Conservation (phyloP, 257 asterid genomes). For the Rauvolfia tetraphylla region DNA sequence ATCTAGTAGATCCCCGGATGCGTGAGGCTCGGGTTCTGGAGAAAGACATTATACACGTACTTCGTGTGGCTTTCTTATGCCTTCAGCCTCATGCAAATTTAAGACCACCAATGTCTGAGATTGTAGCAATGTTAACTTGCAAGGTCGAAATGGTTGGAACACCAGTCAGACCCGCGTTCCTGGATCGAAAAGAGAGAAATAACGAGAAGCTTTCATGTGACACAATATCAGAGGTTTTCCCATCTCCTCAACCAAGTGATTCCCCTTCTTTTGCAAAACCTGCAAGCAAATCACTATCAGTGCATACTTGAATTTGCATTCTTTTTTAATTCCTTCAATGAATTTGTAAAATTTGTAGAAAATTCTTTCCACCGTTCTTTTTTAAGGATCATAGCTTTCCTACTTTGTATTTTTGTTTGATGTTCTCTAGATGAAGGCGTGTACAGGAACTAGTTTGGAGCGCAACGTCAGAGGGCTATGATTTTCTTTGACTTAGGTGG, state of each 20-base stretch:
- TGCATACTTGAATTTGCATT: not conserved
- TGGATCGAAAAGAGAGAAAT: constrained; percentile 43
- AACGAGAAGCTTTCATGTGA: constrained; percentile 52
- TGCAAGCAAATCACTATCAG: not conserved
- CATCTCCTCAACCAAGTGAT: constrained; percentile 51
- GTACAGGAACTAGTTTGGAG: not conserved
- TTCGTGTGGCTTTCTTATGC: constrained; percentile 56
- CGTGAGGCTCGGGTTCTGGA: constrained; percentile 35
- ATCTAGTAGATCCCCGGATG: constrained; percentile 59
- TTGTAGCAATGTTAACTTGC: constrained; percentile 69
- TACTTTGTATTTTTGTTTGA: not conserved
- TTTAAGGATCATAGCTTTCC: not conserved
- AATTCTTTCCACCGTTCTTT: not conserved
- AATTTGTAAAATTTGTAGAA: not conserved
- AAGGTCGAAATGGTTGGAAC: constrained; percentile 39
- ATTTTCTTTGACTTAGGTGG: not conserved
- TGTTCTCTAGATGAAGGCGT: not conserved
- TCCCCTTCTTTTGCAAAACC: not conserved
- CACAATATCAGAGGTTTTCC: constrained; percentile 51
- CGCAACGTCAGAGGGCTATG: too few relatives aligned
- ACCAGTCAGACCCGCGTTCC: constrained; percentile 54
- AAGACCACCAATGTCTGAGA: constrained; percentile 82
- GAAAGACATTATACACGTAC: constrained; percentile 48
- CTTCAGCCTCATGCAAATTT: constrained; percentile 57
- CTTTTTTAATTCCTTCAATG: not conserved